Percentiles rank a stretch among this genome's conserved stretches.
phyloP scores from a whole-genome alignment of 371 early-diverging fungal genomes.

The Dinochytrium kinnereticum region DNA sequence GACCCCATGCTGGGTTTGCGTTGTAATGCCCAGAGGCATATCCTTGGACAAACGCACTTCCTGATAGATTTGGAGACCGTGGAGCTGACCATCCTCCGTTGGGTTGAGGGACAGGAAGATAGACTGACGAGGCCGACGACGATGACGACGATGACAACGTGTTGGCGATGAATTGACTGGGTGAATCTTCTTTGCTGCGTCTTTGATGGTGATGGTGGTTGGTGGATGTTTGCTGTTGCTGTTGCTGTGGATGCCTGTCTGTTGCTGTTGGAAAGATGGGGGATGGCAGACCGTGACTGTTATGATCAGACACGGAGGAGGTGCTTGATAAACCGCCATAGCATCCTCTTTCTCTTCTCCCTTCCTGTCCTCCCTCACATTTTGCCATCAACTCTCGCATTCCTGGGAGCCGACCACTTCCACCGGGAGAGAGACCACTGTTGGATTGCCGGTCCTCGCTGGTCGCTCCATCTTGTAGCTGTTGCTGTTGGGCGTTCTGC shows the following conservation, averaged over 20 bases:
- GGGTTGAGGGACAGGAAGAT: not conserved
- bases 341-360: not conserved
- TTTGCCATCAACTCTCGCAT: conserved; percentile 14
- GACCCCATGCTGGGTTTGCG: conserved; percentile 4
- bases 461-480: not conserved
- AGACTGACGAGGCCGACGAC: not conserved
- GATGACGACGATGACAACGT: conserved; percentile 1
- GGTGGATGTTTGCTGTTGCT: not conserved
- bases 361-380: not conserved
- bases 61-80: not conserved
- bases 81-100: not conserved
- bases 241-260: not conserved
- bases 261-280: not conserved
- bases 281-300: not conserved
- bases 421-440: not conserved
- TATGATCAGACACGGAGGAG: not conserved
- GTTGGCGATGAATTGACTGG: not conserved
- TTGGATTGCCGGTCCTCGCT: no score
- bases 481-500: not conserved
- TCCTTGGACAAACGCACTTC: no score
- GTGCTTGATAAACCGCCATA: not conserved
- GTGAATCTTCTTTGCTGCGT: not conserved
- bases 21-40: no score
- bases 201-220: not conserved
- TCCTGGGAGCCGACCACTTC: conserved; percentile 2